phyloP scores from a whole-genome alignment of 176 grass and related monocot genomes.

The Eragrostis nindensis region DNA sequence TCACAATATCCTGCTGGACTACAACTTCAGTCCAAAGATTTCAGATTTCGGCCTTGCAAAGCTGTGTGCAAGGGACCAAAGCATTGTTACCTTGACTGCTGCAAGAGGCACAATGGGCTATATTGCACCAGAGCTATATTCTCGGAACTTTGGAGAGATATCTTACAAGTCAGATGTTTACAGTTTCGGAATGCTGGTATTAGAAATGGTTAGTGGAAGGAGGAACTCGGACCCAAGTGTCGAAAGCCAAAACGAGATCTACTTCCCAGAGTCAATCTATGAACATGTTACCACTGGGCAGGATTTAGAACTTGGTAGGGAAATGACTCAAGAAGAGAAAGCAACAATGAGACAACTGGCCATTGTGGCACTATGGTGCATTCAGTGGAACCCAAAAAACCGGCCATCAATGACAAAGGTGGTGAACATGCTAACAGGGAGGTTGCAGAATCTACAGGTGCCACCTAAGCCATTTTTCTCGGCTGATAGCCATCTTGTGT shows the following conservation, averaged over 20 bases:
- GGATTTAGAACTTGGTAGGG: slow-evolving; percentile 10
- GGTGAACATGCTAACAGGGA: slow-evolving; percentile 53
- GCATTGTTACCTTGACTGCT: slow-evolving; percentile 48
- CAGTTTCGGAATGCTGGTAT: slow-evolving; percentile 48
- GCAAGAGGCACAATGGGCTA: slow-evolving; percentile 55
- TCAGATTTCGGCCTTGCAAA: slow-evolving; percentile 71
- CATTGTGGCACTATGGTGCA: slow-evolving; percentile 58
- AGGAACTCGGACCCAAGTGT: slow-evolving; percentile 52
- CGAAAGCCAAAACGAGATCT: slow-evolving; percentile 17
- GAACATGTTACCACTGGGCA: neutral
- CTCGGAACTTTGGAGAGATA: slow-evolving; percentile 34
- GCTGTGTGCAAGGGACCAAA: slow-evolving; percentile 62
- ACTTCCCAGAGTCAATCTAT: slow-evolving; percentile 55
- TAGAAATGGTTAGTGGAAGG: slow-evolving; percentile 56
- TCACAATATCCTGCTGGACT: slow-evolving; percentile 64
- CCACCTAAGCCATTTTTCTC: slow-evolving; percentile 51
- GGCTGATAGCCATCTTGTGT: no score
- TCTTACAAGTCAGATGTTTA: slow-evolving; percentile 59
- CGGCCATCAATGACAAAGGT: slow-evolving; percentile 50
- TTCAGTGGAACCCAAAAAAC: slow-evolving; percentile 55
- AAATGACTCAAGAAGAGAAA: slow-evolving; percentile 10
- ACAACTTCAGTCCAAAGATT: slow-evolving; percentile 56
- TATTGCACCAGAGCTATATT: slow-evolving; percentile 51
- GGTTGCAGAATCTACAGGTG: slow-evolving; percentile 43
- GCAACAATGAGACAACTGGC: slow-evolving; percentile 39